phyloP scores from a whole-genome alignment of 495 filamentous ascomycete genomes.

The Aspergillus olivimuriae region DNA sequence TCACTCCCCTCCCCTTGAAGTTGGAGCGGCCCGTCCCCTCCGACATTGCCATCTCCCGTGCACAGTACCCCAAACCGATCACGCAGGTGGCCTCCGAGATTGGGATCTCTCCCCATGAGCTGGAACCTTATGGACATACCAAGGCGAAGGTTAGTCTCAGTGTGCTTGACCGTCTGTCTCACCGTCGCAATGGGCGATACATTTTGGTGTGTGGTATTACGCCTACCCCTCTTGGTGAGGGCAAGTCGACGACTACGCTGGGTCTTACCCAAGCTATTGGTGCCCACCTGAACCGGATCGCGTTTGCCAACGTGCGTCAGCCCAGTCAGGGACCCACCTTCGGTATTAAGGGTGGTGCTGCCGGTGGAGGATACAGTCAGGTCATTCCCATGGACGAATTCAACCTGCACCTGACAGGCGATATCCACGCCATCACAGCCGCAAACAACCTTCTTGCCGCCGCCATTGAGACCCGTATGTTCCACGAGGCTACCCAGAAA shows the following conservation, averaged over 20 bases:
- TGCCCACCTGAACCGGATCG: conserved; percentile 77
- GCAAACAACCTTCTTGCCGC: conserved; percentile 98
- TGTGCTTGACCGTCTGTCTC: conserved; percentile 73
- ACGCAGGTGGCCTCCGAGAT: conserved; percentile 77
- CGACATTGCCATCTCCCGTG: conserved; percentile 86
- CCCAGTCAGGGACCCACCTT: conserved; percentile 97
- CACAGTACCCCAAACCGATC: conserved; percentile 85
- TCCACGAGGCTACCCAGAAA: conserved; percentile 92
- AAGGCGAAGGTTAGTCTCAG: conserved; percentile 90
- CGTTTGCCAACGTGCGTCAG: conserved; percentile 94
- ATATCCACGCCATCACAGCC: conserved; percentile 95
- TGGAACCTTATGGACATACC: conserved; percentile 89
- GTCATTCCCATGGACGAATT: conserved; percentile 99
- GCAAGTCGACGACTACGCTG: conserved; percentile 98
- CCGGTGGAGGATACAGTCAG: conserved; percentile 95
- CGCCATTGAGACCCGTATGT: conserved; percentile 96
- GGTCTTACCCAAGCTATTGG: conserved; percentile 92
- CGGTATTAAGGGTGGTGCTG: conserved; percentile 96
- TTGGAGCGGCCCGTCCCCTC: conserved; percentile 74
- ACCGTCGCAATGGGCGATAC: conserved; percentile 84
- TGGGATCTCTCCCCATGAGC: conserved; percentile 75
- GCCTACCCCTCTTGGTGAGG: conserved; percentile 94
- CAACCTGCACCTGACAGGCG: conserved; percentile 94
- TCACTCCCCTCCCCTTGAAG: conserved; percentile 73
- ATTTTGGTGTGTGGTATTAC: conserved; percentile 93